Evolutionary conservation across 2,329 filamentous ascomycete species (phyloP), one percentile per base, ranked within the genome.

Genomic region (Calonectria hongkongensis): DNA sequence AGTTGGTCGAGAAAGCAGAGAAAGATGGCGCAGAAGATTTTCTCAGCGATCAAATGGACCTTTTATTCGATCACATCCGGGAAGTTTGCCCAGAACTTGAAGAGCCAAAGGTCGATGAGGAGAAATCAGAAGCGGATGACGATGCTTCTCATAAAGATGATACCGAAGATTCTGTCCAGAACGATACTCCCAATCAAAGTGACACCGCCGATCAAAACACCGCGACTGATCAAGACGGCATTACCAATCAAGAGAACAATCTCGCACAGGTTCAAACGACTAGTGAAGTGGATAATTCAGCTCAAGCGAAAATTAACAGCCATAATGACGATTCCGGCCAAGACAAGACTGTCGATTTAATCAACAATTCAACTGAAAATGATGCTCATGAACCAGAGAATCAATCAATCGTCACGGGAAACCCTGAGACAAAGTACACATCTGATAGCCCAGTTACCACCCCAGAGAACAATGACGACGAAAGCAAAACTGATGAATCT

Each of bases 21-120:
- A 41, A 58, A 4, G 54, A 58, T 7, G 13, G 33, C 12, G 7
- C n/a, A 21, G 54, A 58, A 12, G 51, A 56, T 15, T 41, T 25
- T 18, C 18, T 58, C n/a, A 15, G 54, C 1, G 54, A 41, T 16
- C 54, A 58, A 25, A 58, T 58, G n/a, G 54, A 58, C 54, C 33
- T 58, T 58, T 58, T 58, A 4, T 33, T 58, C 16, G 33, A 58
- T 41, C 33, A 41, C 8, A 58, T 58, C 12, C 33, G 54, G 8
- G 33, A 25, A 15, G 15, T 58, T 6, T 6, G 39, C 12, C 54
- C 33, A 16, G 33, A 39, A 2, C 18, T 12, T 13, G 51, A 56
- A 7, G 33, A 27, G 41, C 39, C 16, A 3, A n/a, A 58, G 13
- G 30, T 5, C 9, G 30, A 9, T 9, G 30, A 33, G 9, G 54